Evolutionary conservation across 352 stramenopile genomes (phyloP), one percentile per base, ranked within the genome.

Genomic region (Globisporangium emineosum): DNA sequence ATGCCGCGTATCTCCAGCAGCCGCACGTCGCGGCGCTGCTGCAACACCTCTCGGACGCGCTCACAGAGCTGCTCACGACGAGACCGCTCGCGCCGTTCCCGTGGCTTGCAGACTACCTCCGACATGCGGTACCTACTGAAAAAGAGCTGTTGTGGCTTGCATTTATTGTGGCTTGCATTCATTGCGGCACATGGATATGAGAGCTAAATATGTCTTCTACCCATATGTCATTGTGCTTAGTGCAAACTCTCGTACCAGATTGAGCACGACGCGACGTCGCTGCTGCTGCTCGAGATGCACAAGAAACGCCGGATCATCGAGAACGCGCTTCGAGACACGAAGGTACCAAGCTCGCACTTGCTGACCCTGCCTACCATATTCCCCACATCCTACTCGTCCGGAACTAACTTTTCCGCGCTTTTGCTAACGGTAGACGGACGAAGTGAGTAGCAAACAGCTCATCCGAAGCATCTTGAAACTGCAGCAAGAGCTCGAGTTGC

Each of bases 221-320:
- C 57, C n/a, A n/a, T n/a, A n/a, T n/a, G n/a, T n/a, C n/a, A n/a
- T 7, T 51, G 29, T 0, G 1, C 3, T 0, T 61, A 91, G 82
- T 91, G 78, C 40, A 91, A 91, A 51, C 66, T 89, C 17, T 70
- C 62, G n/a, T 80, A 81, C 51, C 66, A 73, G 8, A 60, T 88
- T 23, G 78, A 83, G 67, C 62, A 68, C 47, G 67, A 81, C 13
- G 66, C 77, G 1, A 64, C 65, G 23, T 71, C 76, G 9, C 62
- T 75, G n/a, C 66, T 91, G 25, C 60, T 86, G 32, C 62, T 78
- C 13, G 79, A 91, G 53, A 89, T 89, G 75, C 82, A 91, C 71
- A 85, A 78, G 60, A 91, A 89, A 64, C 78, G 79, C 17, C 69
- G 79, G 23, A 68, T 87, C 30, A 88, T 91, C 45, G 76, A 91